phyloP scores from a whole-genome alignment of 2,329 filamentous ascomycete species.

The Fusarium stilboides region DNA sequence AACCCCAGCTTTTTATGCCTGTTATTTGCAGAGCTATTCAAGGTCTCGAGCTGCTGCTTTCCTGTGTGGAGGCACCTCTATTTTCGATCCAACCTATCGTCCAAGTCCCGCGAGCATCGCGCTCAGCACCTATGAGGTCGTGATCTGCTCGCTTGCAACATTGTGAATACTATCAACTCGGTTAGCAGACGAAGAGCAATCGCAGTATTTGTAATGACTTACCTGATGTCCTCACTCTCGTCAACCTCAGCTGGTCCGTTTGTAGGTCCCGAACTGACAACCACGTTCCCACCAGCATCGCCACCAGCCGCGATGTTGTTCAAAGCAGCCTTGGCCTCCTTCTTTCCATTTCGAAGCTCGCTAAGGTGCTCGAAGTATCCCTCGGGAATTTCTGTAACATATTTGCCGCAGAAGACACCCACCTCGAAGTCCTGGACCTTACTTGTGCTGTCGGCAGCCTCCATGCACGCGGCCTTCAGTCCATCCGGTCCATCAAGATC shows the following conservation, averaged over 20 bases:
- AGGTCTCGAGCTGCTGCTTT: slow-evolving; percentile 77
- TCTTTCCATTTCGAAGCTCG: slow-evolving; percentile 76
- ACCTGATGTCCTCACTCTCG: slow-evolving; percentile 38
- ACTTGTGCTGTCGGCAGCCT: slow-evolving; percentile 73
- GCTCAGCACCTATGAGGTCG: slow-evolving; percentile 70
- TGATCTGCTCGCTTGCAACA: slow-evolving; percentile 53
- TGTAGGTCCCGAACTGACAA: slow-evolving; percentile 36
- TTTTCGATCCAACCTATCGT: slow-evolving; percentile 75
- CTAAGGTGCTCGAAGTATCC: slow-evolving; percentile 89
- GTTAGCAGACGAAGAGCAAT: slow-evolving; percentile 2
- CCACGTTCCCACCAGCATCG: slow-evolving; percentile 27
- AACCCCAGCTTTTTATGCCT: slow-evolving; percentile 75
- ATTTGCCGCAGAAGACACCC: slow-evolving; percentile 91
- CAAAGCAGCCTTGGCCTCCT: slow-evolving; percentile 29
- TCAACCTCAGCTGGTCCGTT: slow-evolving; percentile 24
- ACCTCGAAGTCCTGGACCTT: slow-evolving; percentile 81
- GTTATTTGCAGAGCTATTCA: slow-evolving; percentile 78
- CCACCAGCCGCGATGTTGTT: slow-evolving; percentile 24
- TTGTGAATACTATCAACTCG: slow-evolving; percentile 23
- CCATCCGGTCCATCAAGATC: slow-evolving; percentile 71
- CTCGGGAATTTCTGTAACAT: slow-evolving; percentile 83
- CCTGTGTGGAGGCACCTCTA: slow-evolving; percentile 76
- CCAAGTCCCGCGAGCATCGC: slow-evolving; percentile 78
- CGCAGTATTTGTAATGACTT: slow-evolving; percentile 1
- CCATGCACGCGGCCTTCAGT: slow-evolving; percentile 83